Base-by-base conservation (phyloP, 805 yeast genomes). In the Tetrapisispora fleetii region DNA sequence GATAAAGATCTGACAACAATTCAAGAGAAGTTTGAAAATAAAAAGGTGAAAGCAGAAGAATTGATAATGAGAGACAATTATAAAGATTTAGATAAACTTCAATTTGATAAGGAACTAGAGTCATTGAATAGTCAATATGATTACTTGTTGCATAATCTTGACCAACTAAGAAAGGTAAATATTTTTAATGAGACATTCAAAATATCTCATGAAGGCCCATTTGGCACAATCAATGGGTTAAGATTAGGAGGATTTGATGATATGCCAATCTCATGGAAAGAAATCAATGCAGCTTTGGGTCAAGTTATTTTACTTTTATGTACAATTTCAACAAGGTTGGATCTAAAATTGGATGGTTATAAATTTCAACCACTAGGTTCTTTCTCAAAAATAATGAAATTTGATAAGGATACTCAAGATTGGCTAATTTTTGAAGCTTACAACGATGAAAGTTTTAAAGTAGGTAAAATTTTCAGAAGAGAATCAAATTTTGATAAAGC, bases 211-310 rank as follows among this genome's bases (percentile, higher is more conserved):
- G 87, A 85, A 52, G 93, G 91, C 5, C 78, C 78, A 33, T 87
- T 85, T 67, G 96, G 95, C 0, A 83, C 93, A 1, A 91, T 90
- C 32, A 90, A 90, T 65, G 91, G 90, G 0, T 71, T 87, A 24
- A 67, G 96, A 49, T 63, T 91, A n/a, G 98, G 98, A 0, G 71
- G 80, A 14, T 63, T 79, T 43, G 78, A 76, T 38, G 76, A 73
- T 8, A 65, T 69, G 47, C 76, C 74, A 51, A 85, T 90, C 0
- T 83, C 95, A 1, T 88, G 95, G 95, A 79, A 86, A 48, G 98
- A 90, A 57, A 82, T 88, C 40, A 90, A 89, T 60, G 93, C 95
- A 1, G 96, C 95, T 0, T 67, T 90, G 57, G 98, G 98, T 0
- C 96, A 90, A 55, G 68, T 90, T 2, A 76, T 86, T 2, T 67